These are phyloP conservation scores for Aurinia saxatilis DNA, from an alignment of 345 rosid genomes.

Conservation along the genomic window DNA sequence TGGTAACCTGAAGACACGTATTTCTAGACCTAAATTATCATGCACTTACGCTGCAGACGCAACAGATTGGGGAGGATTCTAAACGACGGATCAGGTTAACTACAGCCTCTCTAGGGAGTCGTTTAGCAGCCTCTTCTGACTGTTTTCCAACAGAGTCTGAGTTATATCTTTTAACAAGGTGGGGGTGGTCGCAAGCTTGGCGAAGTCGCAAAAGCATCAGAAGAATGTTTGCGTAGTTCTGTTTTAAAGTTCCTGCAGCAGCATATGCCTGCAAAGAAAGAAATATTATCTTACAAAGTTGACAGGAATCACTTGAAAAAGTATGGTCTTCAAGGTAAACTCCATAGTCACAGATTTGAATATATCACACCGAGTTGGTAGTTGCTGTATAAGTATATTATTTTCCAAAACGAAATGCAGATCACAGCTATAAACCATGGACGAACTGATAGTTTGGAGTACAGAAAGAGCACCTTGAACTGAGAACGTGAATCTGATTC, in stretches of 20 bases:
- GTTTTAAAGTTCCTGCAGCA: conserved; percentile 87
- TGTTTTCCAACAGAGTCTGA: conserved; percentile 56
- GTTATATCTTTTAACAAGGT: conserved; percentile 56
- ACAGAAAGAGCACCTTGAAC: conserved; percentile 59
- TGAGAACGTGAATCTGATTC: conserved; percentile 76
- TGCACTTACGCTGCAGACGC: conserved; percentile 59
- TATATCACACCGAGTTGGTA: background rate
- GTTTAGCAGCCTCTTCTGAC: conserved; percentile 62
- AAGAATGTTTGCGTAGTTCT: conserved; percentile 94
- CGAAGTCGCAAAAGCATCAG: conserved; percentile 95
- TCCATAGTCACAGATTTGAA: background rate
- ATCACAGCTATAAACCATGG: conserved; percentile 2
- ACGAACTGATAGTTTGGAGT: background rate
- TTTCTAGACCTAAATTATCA: background rate
- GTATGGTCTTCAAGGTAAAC: background rate
- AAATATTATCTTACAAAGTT: background rate
- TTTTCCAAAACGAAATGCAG: background rate
- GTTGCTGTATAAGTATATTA: background rate
- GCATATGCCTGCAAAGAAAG: conserved; percentile 64
- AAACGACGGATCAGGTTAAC: conserved; percentile 40
- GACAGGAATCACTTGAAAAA: conserved; percentile 4
- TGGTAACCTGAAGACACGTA: conserved; percentile 5
- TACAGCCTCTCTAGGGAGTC: conserved; percentile 47
- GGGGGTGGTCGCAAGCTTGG: conserved; percentile 95
- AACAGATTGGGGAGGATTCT: conserved; percentile 56